phyloP scores from a whole-genome alignment of 805 yeast species.

The Sugiyamaella qingdaonensis region DNA sequence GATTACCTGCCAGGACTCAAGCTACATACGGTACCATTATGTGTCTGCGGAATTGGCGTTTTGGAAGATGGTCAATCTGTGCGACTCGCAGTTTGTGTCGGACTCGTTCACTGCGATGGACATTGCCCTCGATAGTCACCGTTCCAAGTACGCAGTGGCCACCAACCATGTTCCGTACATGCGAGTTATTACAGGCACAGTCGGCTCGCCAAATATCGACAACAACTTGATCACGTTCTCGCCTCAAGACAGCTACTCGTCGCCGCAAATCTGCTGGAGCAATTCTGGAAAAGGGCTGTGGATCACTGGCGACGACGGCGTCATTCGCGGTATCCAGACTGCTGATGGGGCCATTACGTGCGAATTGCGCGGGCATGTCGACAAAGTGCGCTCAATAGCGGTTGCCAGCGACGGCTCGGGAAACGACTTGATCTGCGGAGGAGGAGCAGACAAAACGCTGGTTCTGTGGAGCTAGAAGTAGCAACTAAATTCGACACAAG shows the following conservation, averaged over 20 bases:
- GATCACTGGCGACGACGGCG: slow-evolving; percentile 69
- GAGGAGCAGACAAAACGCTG: slow-evolving; percentile 26
- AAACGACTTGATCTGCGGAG: slow-evolving; percentile 36
- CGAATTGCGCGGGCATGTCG: slow-evolving; percentile 38
- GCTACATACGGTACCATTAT: slow-evolving; percentile 48
- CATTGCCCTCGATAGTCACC: slow-evolving; percentile 29
- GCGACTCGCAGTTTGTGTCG: slow-evolving; percentile 64
- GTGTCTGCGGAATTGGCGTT: slow-evolving; percentile 30
- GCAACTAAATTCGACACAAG: background rate
- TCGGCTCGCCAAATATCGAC: slow-evolving; percentile 32
- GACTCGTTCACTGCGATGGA: slow-evolving; percentile 59
- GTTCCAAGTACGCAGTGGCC: slow-evolving; percentile 46
- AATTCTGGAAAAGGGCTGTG: slow-evolving; percentile 49
- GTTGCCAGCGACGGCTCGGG: slow-evolving; percentile 29
- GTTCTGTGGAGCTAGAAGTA: slow-evolving; percentile 28
- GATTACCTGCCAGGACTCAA: slow-evolving; percentile 57
- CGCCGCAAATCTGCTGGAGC: slow-evolving; percentile 47
- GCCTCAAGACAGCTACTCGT: slow-evolving; percentile 67
- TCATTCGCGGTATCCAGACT: slow-evolving; percentile 55
- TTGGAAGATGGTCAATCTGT: slow-evolving; percentile 50
- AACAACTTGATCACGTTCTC: slow-evolving; percentile 47
- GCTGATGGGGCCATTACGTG: slow-evolving; percentile 35
- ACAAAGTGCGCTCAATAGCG: slow-evolving; percentile 31
- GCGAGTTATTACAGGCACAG: slow-evolving; percentile 53
- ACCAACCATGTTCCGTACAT: slow-evolving; percentile 78